Evolutionary conservation across 225 moss, liverwort and hornwort genomes (phyloP).

Genomic region (Straminergon stramineum): DNA sequence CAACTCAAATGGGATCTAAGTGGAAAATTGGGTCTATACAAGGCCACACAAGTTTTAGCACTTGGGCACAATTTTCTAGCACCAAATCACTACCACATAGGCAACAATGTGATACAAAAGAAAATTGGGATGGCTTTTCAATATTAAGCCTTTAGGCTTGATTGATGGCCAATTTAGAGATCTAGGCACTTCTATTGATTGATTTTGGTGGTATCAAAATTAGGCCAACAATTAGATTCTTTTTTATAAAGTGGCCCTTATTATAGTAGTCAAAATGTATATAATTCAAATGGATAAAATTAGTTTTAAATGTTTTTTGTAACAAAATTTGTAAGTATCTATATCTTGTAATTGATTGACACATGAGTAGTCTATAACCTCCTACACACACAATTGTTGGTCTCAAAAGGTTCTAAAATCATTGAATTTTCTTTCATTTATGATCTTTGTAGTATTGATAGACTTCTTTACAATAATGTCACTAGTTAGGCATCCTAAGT

Average conservation of each 20-base stretch:
- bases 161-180: neutral
- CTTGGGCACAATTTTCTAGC: rapidly evolving
- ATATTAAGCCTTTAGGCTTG: neutral
- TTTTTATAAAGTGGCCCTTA: neutral
- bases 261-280: neutral
- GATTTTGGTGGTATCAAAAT: neutral
- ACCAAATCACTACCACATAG: rapidly evolving
- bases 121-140: neutral
- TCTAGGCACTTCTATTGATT: neutral
- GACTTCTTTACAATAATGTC: neutral
- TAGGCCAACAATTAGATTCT: rapidly evolving
- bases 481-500: neutral
- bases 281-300: neutral
- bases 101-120: neutral
- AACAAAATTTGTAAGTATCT: neutral
- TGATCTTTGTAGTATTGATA: neutral
- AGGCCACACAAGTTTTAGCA: neutral
- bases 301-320: neutral
- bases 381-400: neutral
- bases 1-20: neutral
- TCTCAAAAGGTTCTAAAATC: rapidly evolving
- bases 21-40: rapidly evolving
- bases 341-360: neutral
- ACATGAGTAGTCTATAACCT: rapidly evolving
- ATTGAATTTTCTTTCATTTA: neutral